These are phyloP conservation scores for Coriaria nepalensis DNA, from an alignment of 306 rosid species.

Conservation along the genomic window DNA sequence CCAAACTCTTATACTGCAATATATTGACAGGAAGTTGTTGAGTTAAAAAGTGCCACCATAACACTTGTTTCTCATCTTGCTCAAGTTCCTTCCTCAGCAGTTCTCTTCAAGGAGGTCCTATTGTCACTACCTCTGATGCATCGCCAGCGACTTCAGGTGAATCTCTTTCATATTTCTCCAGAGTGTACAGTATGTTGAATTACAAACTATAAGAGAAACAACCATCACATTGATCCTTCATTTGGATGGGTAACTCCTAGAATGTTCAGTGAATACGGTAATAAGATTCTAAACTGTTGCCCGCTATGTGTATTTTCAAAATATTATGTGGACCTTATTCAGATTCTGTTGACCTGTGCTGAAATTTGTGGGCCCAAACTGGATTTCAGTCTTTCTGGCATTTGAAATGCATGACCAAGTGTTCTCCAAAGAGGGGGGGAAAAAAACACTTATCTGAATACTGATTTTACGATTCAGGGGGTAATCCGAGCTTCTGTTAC, in stretches of 20 bases:
- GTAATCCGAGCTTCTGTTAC: constrained; percentile 84
- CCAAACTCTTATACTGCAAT: constrained; percentile 15
- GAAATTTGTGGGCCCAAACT: no score
- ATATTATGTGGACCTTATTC: no score
- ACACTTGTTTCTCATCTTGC: constrained; percentile 89
- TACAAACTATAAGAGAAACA: no score
- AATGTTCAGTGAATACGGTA: no score
- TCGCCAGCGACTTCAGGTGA: constrained; percentile 87
- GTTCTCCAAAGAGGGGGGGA: no score
- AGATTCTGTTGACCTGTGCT: no score
- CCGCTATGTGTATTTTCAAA: no score
- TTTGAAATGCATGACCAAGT: no score
- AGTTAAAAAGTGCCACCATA: constrained; percentile 53
- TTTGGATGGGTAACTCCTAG: no score
- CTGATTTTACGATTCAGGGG: constrained; percentile 29
- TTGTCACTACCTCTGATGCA: constrained; percentile 80
- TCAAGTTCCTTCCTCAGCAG: constrained; percentile 79
- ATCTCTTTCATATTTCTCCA: background rate
- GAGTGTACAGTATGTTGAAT: background rate
- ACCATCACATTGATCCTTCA: no score
- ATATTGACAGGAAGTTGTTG: constrained; percentile 51
- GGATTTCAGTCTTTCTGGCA: no score
- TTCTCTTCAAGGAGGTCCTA: constrained; percentile 69
- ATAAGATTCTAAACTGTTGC: no score
- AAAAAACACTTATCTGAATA: background rate